Evolutionary conservation across 345 rosid species (phyloP), one percentile per base, ranked within the genome.

Genomic region (Conringia planisiliqua): DNA sequence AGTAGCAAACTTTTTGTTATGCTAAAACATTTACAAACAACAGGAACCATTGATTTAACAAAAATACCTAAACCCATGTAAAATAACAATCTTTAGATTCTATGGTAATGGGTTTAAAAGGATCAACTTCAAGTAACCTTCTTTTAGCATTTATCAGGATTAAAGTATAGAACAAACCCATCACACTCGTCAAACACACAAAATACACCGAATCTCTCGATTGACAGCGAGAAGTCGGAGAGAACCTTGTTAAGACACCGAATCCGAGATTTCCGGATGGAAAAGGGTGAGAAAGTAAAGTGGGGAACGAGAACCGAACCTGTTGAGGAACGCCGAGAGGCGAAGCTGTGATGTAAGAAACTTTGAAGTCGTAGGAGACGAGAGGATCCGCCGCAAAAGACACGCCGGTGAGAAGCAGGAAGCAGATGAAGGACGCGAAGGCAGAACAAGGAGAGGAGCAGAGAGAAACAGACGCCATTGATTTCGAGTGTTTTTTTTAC

Each of bases 261-360:
- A 51, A 50, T 44, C 38, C 30, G 36, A 59, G 29, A 57, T 17
- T 35, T 56, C 3, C 10, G 18, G 22, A n/a, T 12, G 30, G 36
- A 12, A 54, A 56, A 64, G 4, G 30, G 33, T 30, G 10, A 55
- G 39, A 68, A 42, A 16, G 16, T 30, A 72, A 29, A 32, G 42
- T n/a, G 54, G 33, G 70, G 43, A 52, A n/a, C 26, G 63, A 54
- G 50, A 46, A 6, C 10, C 16, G 10, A 57, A 89, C 98, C 97
- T 83, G 90, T 58, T 94, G 97, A 82, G 86, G 85, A 79, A 85
- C 90, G 61, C 95, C 97, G 12, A 94, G 85, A 44, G 98, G 98
- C 11, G 96, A 87, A 38, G 73, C 88, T 2, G 89, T 89, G 38
- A 80, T 71, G 79, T 91, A 94, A 51, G 97, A 82, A 60, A 91